Conservation (phyloP, 352 stramenopile genomes). For the Stramenopiles sp. region DNA sequence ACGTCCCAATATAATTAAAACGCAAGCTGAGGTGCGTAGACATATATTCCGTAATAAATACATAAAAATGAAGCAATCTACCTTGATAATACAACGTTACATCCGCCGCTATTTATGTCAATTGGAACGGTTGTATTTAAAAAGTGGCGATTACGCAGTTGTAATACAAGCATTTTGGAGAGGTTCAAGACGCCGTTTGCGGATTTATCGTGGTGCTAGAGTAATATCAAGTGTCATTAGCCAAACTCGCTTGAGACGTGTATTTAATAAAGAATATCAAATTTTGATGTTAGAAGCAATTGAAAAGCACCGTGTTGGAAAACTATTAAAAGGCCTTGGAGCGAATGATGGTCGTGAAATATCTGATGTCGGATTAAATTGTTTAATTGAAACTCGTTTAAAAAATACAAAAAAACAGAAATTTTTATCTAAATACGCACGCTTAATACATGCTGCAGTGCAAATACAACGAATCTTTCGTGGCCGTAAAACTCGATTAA, state of each 20-base stretch:
- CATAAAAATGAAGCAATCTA: not conserved
- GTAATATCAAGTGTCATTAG: not conserved
- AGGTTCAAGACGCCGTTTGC: not conserved
- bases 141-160: not conserved
- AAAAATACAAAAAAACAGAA: not conserved
- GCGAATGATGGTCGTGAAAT: not conserved
- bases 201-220: not conserved
- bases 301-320: not conserved
- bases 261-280: not conserved
- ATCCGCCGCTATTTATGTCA: not conserved
- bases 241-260: not conserved
- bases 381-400: not conserved
- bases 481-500: not conserved
- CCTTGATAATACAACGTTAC: not conserved
- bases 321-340: not conserved
- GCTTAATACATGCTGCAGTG: not conserved
- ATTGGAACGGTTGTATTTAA: not conserved
- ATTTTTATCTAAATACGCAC: not conserved
- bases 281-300: not conserved
- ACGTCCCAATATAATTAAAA: not conserved
- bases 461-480: not conserved
- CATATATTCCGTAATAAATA: not conserved
- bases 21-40: not conserved
- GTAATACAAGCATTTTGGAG: not conserved
- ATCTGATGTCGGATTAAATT: not conserved